Evolutionary conservation across 176 grass and related monocot genomes (phyloP).

Genomic region (Zoysia pacifica): DNA sequence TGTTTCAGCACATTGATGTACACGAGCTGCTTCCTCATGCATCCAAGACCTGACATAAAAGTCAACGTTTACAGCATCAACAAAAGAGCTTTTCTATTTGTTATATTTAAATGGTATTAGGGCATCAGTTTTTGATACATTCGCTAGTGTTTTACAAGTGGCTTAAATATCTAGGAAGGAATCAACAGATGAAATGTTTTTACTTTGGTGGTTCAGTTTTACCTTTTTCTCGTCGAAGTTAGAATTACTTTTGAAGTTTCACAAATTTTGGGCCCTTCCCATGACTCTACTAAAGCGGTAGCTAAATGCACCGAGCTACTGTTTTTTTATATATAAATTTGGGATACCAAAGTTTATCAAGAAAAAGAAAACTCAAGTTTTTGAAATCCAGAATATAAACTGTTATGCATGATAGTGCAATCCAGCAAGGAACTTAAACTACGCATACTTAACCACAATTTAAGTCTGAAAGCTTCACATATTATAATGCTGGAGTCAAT

Average conservation of each 20-base stretch:
- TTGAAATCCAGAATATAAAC: neutral
- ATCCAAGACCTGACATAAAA: constrained; percentile 58
- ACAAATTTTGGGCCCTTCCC: neutral
- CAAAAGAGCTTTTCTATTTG: neutral
- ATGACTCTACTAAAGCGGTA: no score
- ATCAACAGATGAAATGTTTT: neutral
- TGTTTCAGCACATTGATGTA: constrained; percentile 43
- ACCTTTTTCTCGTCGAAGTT: neutral
- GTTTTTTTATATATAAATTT: neutral
- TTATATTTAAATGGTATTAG: neutral
- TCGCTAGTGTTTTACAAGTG: neutral
- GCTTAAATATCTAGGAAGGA: neutral
- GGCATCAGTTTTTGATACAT: neutral
- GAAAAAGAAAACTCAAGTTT: neutral
- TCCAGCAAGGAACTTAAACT: neutral
- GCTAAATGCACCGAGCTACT: no score
- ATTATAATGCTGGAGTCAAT: neutral
- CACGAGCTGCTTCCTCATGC: constrained; percentile 51
- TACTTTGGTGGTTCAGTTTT: neutral
- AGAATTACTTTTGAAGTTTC: neutral
- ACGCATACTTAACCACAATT: neutral
- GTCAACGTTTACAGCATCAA: neutral
- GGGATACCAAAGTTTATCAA: neutral
- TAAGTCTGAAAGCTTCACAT: neutral
- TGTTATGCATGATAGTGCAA: neutral